These are phyloP conservation scores for Penicillium polonicum DNA, from an alignment of 2,329 filamentous ascomycete genomes.

Conservation along the genomic window DNA sequence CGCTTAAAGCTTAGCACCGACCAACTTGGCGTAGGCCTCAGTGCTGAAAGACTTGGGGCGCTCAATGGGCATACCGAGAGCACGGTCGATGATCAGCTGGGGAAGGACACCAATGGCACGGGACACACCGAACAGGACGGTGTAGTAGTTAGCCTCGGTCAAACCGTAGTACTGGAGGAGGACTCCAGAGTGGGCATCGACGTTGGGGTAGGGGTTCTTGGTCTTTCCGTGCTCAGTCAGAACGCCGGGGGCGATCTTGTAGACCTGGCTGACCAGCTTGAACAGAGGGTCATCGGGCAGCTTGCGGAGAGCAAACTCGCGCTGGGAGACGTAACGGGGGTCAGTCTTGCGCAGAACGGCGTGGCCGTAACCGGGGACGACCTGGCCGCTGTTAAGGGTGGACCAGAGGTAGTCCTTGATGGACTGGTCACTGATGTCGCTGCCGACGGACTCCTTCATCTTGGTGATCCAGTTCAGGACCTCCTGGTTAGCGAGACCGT, in stretches of 20 bases:
- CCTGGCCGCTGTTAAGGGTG: slow-evolving; percentile 90
- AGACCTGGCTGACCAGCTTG: slow-evolving; percentile 99
- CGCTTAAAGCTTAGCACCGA: slow-evolving; percentile 77
- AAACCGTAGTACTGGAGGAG: slow-evolving; percentile 99
- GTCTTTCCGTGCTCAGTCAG: slow-evolving; percentile 99
- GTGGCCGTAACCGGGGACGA: slow-evolving; percentile 97
- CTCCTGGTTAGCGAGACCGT: slow-evolving; percentile 99
- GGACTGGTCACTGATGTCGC: slow-evolving; percentile 91
- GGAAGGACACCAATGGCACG: slow-evolving; percentile 97
- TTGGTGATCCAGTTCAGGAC: slow-evolving; percentile 98
- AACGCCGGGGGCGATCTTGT: slow-evolving; percentile 98
- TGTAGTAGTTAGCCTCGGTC: slow-evolving; percentile 99
- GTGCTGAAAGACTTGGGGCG: slow-evolving; percentile 99
- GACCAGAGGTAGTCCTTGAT: slow-evolving; percentile 99
- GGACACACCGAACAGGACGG: slow-evolving; percentile 97
- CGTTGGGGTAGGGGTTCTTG: slow-evolving; percentile 99
- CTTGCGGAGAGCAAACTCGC: slow-evolving; percentile 91
- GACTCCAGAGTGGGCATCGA: slow-evolving; percentile 97
- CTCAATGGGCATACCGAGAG: slow-evolving; percentile 94
- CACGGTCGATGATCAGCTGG: slow-evolving; percentile 99
- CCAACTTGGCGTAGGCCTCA: slow-evolving; percentile 91
- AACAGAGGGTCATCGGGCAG: slow-evolving; percentile 98
- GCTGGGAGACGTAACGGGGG: slow-evolving; percentile 97
- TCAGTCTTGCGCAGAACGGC: slow-evolving; percentile 99
- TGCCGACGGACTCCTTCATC: slow-evolving; percentile 95